Percentiles rank a stretch among this genome's conserved stretches.
These are phyloP conservation scores for Pugionium dolabratum DNA, from an alignment of 345 rosid species.

Conservation along the genomic window DNA sequence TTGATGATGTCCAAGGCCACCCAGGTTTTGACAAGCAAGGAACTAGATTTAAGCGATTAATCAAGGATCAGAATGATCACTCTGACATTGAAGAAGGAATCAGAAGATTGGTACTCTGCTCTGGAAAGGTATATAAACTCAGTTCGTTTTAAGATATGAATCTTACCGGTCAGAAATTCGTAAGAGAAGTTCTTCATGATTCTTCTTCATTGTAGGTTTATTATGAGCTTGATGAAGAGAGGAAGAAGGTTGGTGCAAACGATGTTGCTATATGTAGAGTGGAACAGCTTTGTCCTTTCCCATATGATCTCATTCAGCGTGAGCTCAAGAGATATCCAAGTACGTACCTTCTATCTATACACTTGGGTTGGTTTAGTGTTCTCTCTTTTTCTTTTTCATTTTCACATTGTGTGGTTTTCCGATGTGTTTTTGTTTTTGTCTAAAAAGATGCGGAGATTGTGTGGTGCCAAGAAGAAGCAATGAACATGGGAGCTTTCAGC, in stretches of 20 bases:
- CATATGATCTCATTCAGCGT: constrained; percentile 74
- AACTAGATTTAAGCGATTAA: constrained; percentile 86
- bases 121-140: constrained; percentile 66
- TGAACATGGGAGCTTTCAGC: constrained; percentile 85
- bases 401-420: no score
- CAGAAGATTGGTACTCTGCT: constrained; percentile 84
- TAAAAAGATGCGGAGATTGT: constrained; percentile 64
- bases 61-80: constrained; percentile 84
- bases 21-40: constrained; percentile 97
- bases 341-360: constrained; percentile 28
- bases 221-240: constrained; percentile 73
- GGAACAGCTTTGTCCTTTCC: constrained; percentile 83
- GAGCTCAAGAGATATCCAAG: constrained; percentile 82
- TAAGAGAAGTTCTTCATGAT: background rate
- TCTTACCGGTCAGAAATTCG: background rate
- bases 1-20: constrained; percentile 94
- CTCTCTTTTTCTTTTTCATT: background rate
- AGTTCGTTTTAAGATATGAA: no score
- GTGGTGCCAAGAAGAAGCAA: constrained; percentile 88
- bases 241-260: constrained; percentile 49
- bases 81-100: constrained; percentile 83
- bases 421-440: background rate
- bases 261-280: constrained; percentile 83
- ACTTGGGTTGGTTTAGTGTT: no score
- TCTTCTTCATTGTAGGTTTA: constrained; percentile 45